These are phyloP conservation scores for Boletus fagicola DNA, from an alignment of 768 basidiomycete species.

Conservation along the genomic window DNA sequence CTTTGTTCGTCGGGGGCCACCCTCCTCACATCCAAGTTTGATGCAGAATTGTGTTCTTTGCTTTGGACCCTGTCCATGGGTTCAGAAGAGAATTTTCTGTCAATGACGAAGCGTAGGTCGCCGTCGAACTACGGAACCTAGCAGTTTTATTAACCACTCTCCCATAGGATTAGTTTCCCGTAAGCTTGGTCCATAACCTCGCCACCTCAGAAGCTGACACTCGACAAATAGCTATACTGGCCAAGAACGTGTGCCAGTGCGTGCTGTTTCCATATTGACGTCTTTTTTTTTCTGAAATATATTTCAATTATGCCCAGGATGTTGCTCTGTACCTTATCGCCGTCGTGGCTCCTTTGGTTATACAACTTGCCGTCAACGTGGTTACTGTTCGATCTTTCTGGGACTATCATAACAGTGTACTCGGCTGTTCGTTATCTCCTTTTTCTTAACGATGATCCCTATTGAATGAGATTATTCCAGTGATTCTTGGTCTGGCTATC, in stretches of 20 bases:
- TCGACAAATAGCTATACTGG: slow-evolving; percentile 51
- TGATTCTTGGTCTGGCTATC: slow-evolving; percentile 70
- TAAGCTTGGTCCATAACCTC: slow-evolving; percentile 6
- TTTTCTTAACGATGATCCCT: slow-evolving; percentile 29
- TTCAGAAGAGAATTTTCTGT: slow-evolving; percentile 79
- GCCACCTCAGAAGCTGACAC: slow-evolving; percentile 5
- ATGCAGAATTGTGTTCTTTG: slow-evolving; percentile 57
- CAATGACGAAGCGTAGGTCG: slow-evolving; percentile 63
- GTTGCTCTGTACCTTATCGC: slow-evolving; percentile 52
- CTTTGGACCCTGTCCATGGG: slow-evolving; percentile 63
- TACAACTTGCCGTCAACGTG: slow-evolving; percentile 68
- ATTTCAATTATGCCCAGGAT: slow-evolving; percentile 33
- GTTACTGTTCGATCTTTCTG: slow-evolving; percentile 80
- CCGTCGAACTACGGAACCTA: neutral
- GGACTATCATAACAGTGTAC: slow-evolving; percentile 75
- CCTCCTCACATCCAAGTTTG: neutral
- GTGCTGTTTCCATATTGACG: slow-evolving; percentile 20
- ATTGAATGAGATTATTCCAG: slow-evolving; percentile 34
- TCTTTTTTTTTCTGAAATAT: neutral
- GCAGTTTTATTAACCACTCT: slow-evolving; percentile 17
- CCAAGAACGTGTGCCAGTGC: slow-evolving; percentile 76
- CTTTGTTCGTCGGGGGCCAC: neutral
- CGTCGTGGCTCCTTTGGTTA: slow-evolving; percentile 61
- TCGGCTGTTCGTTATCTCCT: slow-evolving; percentile 39
- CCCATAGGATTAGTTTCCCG: slow-evolving; percentile 26